Percentiles rank a stretch among this genome's conserved stretches.
phyloP scores from a whole-genome alignment of 306 rosid species.

The Castanea sativa region DNA sequence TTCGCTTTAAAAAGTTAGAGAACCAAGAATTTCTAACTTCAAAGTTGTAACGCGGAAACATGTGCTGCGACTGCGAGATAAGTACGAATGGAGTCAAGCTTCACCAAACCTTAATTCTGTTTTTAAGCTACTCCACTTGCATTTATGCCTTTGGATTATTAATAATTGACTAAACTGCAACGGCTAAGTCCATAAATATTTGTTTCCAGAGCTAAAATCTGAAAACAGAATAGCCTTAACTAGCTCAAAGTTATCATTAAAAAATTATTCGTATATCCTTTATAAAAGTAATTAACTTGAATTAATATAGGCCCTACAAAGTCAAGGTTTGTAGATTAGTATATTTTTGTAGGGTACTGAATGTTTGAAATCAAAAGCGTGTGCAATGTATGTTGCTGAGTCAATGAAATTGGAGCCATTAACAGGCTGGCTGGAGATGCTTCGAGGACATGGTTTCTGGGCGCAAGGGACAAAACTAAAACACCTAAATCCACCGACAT shows the following conservation, averaged over 20 bases:
- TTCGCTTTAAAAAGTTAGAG: too few species aligned
- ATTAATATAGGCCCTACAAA: background rate
- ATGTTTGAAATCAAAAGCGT: slow-evolving; percentile 8
- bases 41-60: too few species aligned
- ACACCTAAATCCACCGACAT: background rate
- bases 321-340: background rate
- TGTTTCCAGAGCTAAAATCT: too few species aligned
- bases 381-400: background rate
- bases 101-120: too few species aligned
- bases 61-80: too few species aligned
- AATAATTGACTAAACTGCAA: too few species aligned
- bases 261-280: background rate
- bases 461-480: background rate
- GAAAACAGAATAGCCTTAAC: background rate
- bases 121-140: too few species aligned
- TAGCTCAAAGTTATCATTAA: too few species aligned
- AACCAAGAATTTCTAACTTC: too few species aligned
- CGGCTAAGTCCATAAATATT: too few species aligned
- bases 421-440: background rate
- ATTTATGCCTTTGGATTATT: too few species aligned
- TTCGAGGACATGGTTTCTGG: background rate
- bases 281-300: background rate
- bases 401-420: background rate
- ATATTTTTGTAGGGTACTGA: background rate
- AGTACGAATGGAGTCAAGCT: too few species aligned